Evolutionary conservation across 768 basidiomycete genomes (phyloP).

Genomic region (Termitomyces sp.): DNA sequence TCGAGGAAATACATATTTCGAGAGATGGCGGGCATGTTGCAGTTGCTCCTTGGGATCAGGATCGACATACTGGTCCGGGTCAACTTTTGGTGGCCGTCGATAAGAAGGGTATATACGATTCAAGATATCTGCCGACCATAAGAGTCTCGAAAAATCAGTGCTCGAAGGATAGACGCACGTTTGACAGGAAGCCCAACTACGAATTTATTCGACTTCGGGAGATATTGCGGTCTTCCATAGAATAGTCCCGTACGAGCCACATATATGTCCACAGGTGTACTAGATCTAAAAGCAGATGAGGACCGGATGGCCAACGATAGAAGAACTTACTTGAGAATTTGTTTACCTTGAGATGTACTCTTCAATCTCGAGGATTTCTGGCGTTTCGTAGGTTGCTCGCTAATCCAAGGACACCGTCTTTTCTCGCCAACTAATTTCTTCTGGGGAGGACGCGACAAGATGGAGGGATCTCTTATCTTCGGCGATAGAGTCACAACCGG

Average conservation of each 20-base stretch:
- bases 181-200: conserved; percentile 61
- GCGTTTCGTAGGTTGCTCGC: conserved; percentile 24
- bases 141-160: background rate
- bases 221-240: conserved; percentile 54
- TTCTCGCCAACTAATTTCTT: conserved; percentile 6
- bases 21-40: conserved; percentile 52
- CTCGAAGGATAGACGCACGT: conserved; percentile 39
- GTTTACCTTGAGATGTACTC: background rate
- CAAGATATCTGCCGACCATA: conserved; percentile 48
- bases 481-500: conserved; percentile 41
- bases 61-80: conserved; percentile 29
- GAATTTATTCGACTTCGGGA: conserved; percentile 44
- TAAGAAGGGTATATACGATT: conserved; percentile 50
- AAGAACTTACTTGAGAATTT: background rate
- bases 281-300: conserved; percentile 19
- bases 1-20: conserved; percentile 83
- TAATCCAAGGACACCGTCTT: conserved; percentile 10
- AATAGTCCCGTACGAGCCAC: conserved; percentile 57
- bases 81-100: conserved; percentile 20
- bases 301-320: background rate
- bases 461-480: background rate
- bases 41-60: conserved; percentile 42
- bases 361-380: conserved; percentile 13
- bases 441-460: background rate
- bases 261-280: conserved; percentile 43